Base-by-base conservation (phyloP, 129 eudicot genomes). In the Helianthus tuberosus region DNA sequence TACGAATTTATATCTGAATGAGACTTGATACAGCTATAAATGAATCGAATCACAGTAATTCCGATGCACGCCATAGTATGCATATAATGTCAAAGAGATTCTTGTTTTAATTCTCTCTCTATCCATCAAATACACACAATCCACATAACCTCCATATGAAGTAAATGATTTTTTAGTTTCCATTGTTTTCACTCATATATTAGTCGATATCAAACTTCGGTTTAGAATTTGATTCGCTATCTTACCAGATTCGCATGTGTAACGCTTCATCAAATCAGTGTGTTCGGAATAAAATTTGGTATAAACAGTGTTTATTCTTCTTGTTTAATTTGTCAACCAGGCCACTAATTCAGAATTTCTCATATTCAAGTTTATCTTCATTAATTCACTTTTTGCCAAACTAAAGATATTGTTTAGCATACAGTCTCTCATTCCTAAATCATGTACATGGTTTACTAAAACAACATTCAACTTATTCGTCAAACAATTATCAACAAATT, bases 301-400 rank as follows among this genome's bases (percentile, higher is more conserved):
- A 35, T 3, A 51, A 69, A 52, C 20, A 69, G 44, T 69, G 74
- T 51, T 69, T 51, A 52, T 69, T 29, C 74, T 35, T 32, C 49
- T 51, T 51, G 35, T 52, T 57, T 9, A 57, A 57, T 51, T 69
- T 69, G 74, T 69, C 74, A 69, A 69, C 64, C 16, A 35, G 11
- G 17, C 17, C 35, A 69, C 38, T 35, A 14, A 16, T 69, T 69
- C 5, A 20, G 63, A 69, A 35, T 15, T n/a, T 32, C 17, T 35
- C 35, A 52, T 32, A 52, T 51, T 52, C 64, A 69, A 69, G 50
- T 52, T 32, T 32, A 51, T 52, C 50, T 32, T 52, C 11, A 36
- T 52, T 15, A 23, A 2, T 57, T 57, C 36, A 57, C 64, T 57
- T 57, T 25, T 0, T 23, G 36, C 23, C 64, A 20, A 57, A 20